Base-by-base conservation (phyloP, 1,284 basidiomycete genomes). In the Anthracocystis setariae region DNA sequence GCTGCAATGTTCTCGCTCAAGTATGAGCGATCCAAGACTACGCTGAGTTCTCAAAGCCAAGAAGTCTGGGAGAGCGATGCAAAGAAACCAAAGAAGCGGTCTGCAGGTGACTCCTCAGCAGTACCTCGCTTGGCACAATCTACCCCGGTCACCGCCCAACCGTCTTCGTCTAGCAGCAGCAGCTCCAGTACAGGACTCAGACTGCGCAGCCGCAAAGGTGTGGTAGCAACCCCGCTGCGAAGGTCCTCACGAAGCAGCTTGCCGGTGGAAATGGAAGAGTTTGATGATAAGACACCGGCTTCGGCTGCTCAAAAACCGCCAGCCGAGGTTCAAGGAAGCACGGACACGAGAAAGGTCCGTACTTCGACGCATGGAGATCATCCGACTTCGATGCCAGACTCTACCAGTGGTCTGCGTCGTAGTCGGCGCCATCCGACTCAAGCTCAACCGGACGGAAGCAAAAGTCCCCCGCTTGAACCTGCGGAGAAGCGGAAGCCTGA, bases 1-100 rank as follows among this genome's bases (percentile, higher is more conserved):
- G 69, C 69, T 12, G 50, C 69, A 8, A 55, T 45, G 0, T 60
- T 72, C 18, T 44, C 60, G 47, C 52, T 72, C 37, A 72, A 72
- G 37, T 66, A 56, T 27, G 69, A 72, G 21, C 43, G 69, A n/a
- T 60, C 55, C 2, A 67, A 59, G 49, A 72, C 64, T 15, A 35
- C 21, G 17, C 55, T 63, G n/a, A 72, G 69, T 33, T 23, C 21
- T 12, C 37, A 47, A 12, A 53, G 48, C 25, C 60, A 57, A 3
- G 51, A 48, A 2, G 60, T 37, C 2, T 63, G 60, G 56, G 29
- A 38, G 20, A 18, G 33, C 2, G 38, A 50, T 32, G 38, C 59
- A 10, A 35, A 18, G 5, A 46, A 18, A 15, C 43, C 52, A 8
- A 55, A 45, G 45, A 57, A 48, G 18, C 51, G 63, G 8, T 13